A percentile compares a stretch with the other conserved stretches of the same genome.
Evolutionary conservation across 1,284 basidiomycete species (phyloP).

Genomic region (Laetiporus sulphureus): DNA sequence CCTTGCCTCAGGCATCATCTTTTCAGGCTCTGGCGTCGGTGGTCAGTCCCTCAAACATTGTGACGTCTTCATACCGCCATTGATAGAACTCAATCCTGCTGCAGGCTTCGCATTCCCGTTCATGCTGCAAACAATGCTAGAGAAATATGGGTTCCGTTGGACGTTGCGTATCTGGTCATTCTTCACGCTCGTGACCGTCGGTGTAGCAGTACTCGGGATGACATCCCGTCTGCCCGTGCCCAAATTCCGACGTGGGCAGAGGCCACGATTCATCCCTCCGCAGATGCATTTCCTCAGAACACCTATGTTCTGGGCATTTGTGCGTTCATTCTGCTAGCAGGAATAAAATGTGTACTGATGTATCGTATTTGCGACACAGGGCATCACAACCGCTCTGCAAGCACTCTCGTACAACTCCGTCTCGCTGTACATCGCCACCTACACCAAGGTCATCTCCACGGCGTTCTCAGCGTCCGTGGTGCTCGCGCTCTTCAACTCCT

Average conservation of each 20-base stretch:
- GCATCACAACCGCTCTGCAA: conserved; percentile 20
- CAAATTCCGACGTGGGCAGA: conserved; percentile 14
- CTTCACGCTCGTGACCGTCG: conserved; percentile 15
- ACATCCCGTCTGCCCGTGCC: conserved; percentile 17
- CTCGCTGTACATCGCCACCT: conserved; percentile 22
- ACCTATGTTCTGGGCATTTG: conserved; percentile 19
- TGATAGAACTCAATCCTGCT: neutral
- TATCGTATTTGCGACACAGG: conserved; percentile 3
- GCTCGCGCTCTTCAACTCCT: conserved; percentile 22
- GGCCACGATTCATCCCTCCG: conserved; percentile 17
- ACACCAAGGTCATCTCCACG: conserved; percentile 18
- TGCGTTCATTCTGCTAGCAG: conserved; percentile 6
- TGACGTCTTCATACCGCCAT: neutral
- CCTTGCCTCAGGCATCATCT: conserved; percentile 22
- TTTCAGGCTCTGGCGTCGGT: conserved; percentile 22
- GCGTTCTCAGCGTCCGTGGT: conserved; percentile 19
- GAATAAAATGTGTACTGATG: neutral
- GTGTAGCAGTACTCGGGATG: conserved; percentile 18
- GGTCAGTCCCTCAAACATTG: conserved; percentile 8
- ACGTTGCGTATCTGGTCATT: conserved; percentile 21
- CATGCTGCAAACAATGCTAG: conserved; percentile 18
- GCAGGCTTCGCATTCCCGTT: conserved; percentile 22
- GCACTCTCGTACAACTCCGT: conserved; percentile 24
- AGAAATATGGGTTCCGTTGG: conserved; percentile 19
- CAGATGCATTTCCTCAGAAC: conserved; percentile 19